phyloP scores from a whole-genome alignment of 2,329 filamentous ascomycete genomes.

The Aquanectria penicillioides region DNA sequence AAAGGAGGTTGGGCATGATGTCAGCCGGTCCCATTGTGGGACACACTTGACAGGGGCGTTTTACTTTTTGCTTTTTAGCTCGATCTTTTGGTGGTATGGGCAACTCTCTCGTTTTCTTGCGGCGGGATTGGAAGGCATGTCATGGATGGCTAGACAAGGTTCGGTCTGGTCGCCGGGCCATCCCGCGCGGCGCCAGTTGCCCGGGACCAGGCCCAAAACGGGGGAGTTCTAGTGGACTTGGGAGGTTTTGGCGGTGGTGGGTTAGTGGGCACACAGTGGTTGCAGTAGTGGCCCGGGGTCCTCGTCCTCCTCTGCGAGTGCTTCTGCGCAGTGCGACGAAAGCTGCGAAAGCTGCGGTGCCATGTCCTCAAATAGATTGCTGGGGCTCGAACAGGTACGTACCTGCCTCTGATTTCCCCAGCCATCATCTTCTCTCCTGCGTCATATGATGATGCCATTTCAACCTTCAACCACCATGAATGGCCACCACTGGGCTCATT shows the following conservation, averaged over 20 bases:
- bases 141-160: constrained; percentile 27
- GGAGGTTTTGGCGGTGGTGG: constrained; percentile 4
- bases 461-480: not conserved
- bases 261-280: too few relatives aligned
- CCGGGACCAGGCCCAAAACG: constrained; percentile 7
- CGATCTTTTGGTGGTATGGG: not conserved
- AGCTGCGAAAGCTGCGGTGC: constrained; percentile 14
- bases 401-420: not conserved
- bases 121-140: not conserved
- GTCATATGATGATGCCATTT: constrained; percentile 14
- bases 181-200: constrained; percentile 36
- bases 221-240: constrained; percentile 11
- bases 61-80: not conserved
- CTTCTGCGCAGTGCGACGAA: too few relatives aligned
- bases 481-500: not conserved
- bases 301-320: too few relatives aligned
- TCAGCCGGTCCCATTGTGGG: constrained; percentile 18
- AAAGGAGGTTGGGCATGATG: constrained; percentile 34
- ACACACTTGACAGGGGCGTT: constrained; percentile 1
- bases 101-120: not conserved
- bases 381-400: constrained; percentile 8
- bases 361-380: too few relatives aligned
- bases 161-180: constrained; percentile 31
- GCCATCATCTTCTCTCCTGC: not conserved
- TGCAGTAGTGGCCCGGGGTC: too few relatives aligned